A percentile compares a stretch with the other conserved stretches of the same genome.
These are phyloP conservation scores for Tricholoma furcatifolium DNA, from an alignment of 768 basidiomycete genomes.

Conservation along the genomic window DNA sequence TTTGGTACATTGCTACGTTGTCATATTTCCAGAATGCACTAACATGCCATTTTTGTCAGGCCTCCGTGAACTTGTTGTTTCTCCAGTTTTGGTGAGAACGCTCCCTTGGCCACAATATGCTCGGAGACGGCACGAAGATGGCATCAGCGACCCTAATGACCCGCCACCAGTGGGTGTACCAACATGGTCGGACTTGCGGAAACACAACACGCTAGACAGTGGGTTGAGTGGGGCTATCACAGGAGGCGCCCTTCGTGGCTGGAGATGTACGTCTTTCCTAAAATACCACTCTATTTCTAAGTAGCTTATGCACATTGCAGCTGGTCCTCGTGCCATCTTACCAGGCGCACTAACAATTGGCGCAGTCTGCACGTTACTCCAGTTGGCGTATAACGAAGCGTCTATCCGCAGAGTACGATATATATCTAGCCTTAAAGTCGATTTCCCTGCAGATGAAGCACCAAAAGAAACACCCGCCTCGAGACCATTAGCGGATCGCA, in stretches of 20 bases:
- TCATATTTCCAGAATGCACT: neutral
- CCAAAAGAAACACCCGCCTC: constrained; percentile 6
- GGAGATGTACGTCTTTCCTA: constrained; percentile 48
- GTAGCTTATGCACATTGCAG: constrained; percentile 33
- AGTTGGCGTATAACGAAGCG: constrained; percentile 72
- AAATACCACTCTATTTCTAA: neutral
- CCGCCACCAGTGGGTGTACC: constrained; percentile 14
- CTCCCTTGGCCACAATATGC: constrained; percentile 49
- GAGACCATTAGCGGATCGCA: constrained; percentile 32
- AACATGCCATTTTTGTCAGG: constrained; percentile 38
- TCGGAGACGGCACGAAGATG: constrained; percentile 34
- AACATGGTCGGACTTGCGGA: constrained; percentile 55
- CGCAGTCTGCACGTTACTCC: constrained; percentile 57
- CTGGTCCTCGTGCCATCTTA: constrained; percentile 54
- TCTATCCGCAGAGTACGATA: constrained; percentile 58
- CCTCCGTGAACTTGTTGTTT: constrained; percentile 72
- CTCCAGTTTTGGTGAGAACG: constrained; percentile 52
- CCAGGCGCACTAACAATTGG: constrained; percentile 63
- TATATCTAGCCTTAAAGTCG: constrained; percentile 36
- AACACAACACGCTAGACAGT: constrained; percentile 64
- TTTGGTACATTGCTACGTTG: constrained; percentile 57
- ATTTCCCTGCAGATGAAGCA: constrained; percentile 15
- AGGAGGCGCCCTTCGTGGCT: constrained; percentile 56
- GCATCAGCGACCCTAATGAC: constrained; percentile 14
- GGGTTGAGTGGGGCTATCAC: constrained; percentile 69